Evolutionary conservation across 2,329 filamentous ascomycete genomes (phyloP).

Genomic region (Epichloe amarillans): DNA sequence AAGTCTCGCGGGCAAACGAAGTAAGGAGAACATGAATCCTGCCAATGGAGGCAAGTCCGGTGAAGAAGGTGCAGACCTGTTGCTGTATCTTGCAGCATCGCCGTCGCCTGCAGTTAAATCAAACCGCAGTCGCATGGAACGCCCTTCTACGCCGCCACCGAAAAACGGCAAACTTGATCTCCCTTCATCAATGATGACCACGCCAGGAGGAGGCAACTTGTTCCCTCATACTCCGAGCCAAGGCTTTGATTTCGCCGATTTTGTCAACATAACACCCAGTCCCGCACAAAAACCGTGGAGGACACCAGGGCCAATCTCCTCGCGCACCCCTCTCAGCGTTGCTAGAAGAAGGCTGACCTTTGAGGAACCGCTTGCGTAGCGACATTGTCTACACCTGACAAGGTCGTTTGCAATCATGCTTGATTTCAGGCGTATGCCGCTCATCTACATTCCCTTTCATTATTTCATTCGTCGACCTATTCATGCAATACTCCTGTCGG

Average conservation of each 20-base stretch:
- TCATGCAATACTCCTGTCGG: background rate
- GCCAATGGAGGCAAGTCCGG: conserved; percentile 43
- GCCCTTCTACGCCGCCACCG: conserved; percentile 64
- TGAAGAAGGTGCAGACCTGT: conserved; percentile 68
- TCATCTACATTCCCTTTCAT: background rate
- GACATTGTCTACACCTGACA: conserved; percentile 3
- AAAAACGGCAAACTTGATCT: conserved; percentile 53
- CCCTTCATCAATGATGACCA: conserved; percentile 82
- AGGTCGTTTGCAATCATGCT: background rate
- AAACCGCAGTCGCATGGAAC: conserved; percentile 40
- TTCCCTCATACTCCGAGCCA: conserved; percentile 70
- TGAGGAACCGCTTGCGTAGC: conserved; percentile 42
- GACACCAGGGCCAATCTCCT: conserved; percentile 50
- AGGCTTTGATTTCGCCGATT: conserved; percentile 86
- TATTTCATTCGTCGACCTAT: background rate
- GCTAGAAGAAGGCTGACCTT: conserved; percentile 71
- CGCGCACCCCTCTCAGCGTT: conserved; percentile 48
- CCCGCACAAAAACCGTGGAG: conserved; percentile 85
- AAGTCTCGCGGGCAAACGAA: conserved; percentile 31
- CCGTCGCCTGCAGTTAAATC: conserved; percentile 65
- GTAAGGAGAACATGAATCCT: conserved; percentile 31
- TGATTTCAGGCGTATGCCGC: background rate
- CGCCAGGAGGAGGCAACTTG: conserved; percentile 57
- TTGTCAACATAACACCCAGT: conserved; percentile 93
- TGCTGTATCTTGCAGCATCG: conserved; percentile 79